Evolutionary conservation across 208 protist genomes (phyloP).

Genomic region (Trypanosoma boissoni): DNA sequence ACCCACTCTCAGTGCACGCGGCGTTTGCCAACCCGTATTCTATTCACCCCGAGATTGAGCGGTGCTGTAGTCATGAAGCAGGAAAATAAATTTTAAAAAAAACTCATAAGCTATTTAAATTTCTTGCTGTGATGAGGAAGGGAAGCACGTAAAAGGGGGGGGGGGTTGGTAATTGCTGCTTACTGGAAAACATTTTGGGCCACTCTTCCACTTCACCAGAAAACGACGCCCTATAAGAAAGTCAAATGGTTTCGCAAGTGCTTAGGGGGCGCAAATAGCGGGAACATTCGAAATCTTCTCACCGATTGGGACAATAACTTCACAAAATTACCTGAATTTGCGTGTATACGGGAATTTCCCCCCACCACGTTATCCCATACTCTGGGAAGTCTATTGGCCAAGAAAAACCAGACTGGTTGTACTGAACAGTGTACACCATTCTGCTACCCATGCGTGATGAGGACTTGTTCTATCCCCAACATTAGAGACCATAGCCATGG

Average conservation of each 20-base stretch:
- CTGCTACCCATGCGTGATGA: slow-evolving; percentile 84
- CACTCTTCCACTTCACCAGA: slow-evolving; percentile 18
- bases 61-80: slow-evolving; percentile 9
- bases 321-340: slow-evolving; percentile 17
- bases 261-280: background rate
- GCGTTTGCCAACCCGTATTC: slow-evolving; percentile 7
- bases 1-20: too few relatives aligned
- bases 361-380: slow-evolving; percentile 35
- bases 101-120: slow-evolving; percentile 47
- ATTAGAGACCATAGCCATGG: slow-evolving; percentile 61
- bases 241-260: slow-evolving; percentile 1
- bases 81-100: too few relatives aligned
- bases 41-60: slow-evolving; percentile 24
- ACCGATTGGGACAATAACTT: slow-evolving; percentile 13
- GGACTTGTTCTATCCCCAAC: slow-evolving; percentile 55
- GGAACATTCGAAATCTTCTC: slow-evolving; percentile 15
- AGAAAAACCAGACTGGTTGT: slow-evolving; percentile 49
- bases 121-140: slow-evolving; percentile 72
- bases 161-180: slow-evolving; percentile 51
- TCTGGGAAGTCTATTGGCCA: slow-evolving; percentile 21
- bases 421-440: slow-evolving; percentile 71
- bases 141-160: slow-evolving; percentile 59
- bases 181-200: slow-evolving; percentile 52
- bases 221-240: slow-evolving; percentile 10
- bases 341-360: slow-evolving; percentile 30